Conservation (phyloP, 257 asterid genomes). For the Solanum ossicruentum region DNA sequence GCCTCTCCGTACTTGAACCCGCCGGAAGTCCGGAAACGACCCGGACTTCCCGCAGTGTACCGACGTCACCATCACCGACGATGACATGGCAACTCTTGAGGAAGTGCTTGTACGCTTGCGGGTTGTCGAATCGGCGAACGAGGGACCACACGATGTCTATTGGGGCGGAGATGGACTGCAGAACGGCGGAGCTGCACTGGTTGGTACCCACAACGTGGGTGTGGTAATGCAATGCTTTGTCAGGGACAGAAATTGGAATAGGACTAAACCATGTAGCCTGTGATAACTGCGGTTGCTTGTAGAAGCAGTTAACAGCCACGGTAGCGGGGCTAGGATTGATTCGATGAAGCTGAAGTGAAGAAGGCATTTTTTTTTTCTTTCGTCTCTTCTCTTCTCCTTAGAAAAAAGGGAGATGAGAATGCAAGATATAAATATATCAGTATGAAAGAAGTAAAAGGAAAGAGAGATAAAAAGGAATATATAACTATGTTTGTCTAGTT, state of each 20-base stretch:
- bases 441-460: background rate
- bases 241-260: conserved; percentile 28
- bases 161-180: conserved; percentile 41
- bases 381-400: background rate
- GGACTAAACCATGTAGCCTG: conserved; percentile 29
- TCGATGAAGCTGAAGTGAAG: conserved; percentile 50
- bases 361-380: conserved; percentile 21
- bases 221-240: conserved; percentile 36
- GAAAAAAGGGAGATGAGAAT: background rate
- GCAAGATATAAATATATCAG: background rate
- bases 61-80: conserved; percentile 58
- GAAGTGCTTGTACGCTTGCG: conserved; percentile 70
- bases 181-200: conserved; percentile 70
- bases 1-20: conserved; percentile 55
- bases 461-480: background rate
- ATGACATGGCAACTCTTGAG: conserved; percentile 63
- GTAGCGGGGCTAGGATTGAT: conserved; percentile 15
- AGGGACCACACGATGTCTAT: conserved; percentile 60
- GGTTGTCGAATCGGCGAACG: conserved; percentile 75
- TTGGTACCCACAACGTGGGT: conserved; percentile 40
- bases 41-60: conserved; percentile 59
- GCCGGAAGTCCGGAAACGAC: conserved; percentile 86
- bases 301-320: background rate
- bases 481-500: conserved; percentile 8
- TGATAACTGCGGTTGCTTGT: conserved; percentile 1